Evolutionary conservation across 176 grass and related monocot species (phyloP), one percentile per base, ranked within the genome.

Genomic region (Lolium multiflorum): DNA sequence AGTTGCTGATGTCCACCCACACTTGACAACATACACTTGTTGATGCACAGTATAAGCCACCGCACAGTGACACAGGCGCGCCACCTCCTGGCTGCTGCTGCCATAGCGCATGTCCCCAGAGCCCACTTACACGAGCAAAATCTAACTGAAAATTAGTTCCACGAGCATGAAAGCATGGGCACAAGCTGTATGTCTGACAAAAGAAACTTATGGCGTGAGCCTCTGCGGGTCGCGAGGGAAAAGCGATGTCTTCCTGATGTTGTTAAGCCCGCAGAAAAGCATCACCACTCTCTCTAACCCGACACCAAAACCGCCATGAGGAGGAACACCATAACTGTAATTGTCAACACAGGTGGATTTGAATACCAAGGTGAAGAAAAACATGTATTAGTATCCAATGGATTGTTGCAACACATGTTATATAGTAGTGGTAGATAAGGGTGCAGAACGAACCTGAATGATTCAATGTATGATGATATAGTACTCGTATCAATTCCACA

Each of bases 401-500:
- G 28, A 28, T 24, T 28, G 28, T 28, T 28, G 28, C 28, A 28
- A 28, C 28, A 28, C 28, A 28, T 28, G 28, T 28, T 28, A 28
- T 28, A 28, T 35, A 37, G 12, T 51, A 47, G 2, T 71, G 51
- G 28, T 28, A 28, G 28, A 28, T 28, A 28, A 28, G 28, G 10
- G 28, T 78, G 25, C 9, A 11, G 13, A 77, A 72, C 76, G 71
- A 58, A 95, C 96, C 86, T 81, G 90, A 98, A 98, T 38, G 93
- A 92, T 55, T 98, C 96, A 0, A 98, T 95, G 51, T 95, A 98
- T 25, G 89, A 74, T 38, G 90, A 81, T 37, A 98, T 95, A 9
- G 96, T 95, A 39, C 89, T 94, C 2, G 85, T 78, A 81, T 95
- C 96, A 37, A 95, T 95, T 76, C 96, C 96, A 83, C 96, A 95